These are phyloP conservation scores for Tricholomella constricta DNA, from an alignment of 768 basidiomycete species.

Conservation along the genomic window DNA sequence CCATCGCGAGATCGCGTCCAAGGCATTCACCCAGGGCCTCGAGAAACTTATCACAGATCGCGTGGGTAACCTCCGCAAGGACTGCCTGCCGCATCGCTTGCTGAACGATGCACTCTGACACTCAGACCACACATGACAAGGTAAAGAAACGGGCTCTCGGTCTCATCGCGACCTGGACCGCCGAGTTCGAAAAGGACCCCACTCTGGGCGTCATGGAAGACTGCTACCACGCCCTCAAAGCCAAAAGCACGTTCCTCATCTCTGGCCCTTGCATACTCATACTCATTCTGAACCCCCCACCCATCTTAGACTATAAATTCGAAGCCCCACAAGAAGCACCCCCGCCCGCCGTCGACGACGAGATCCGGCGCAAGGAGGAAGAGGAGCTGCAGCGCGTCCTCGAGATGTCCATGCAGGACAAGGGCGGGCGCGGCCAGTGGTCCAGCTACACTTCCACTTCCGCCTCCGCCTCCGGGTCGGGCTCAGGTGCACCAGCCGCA, in stretches of 20 bases:
- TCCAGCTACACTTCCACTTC: slow-evolving; percentile 39
- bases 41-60: slow-evolving; percentile 89
- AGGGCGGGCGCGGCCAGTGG: slow-evolving; percentile 73
- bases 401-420: slow-evolving; percentile 91
- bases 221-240: slow-evolving; percentile 76
- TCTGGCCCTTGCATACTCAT: background rate
- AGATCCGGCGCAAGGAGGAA: slow-evolving; percentile 81
- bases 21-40: slow-evolving; percentile 87
- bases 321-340: slow-evolving; percentile 60
- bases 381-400: slow-evolving; percentile 93
- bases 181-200: slow-evolving; percentile 78
- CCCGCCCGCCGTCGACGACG: slow-evolving; percentile 75
- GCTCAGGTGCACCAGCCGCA: no score
- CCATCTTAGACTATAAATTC: slow-evolving; percentile 68
- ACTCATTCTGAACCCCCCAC: background rate
- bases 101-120: no score
- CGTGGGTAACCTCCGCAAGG: slow-evolving; percentile 54
- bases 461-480: slow-evolving; percentile 23
- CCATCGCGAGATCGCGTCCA: slow-evolving; percentile 84
- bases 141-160: slow-evolving; percentile 76
- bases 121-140: slow-evolving; percentile 86
- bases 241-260: slow-evolving; percentile 62
- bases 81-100: no score
- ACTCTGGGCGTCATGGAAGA: slow-evolving; percentile 90
- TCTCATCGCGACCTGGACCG: slow-evolving; percentile 81